Evolutionary conservation across 176 grass and related monocot genomes (phyloP).

Genomic region (Alloteropsis semialata): DNA sequence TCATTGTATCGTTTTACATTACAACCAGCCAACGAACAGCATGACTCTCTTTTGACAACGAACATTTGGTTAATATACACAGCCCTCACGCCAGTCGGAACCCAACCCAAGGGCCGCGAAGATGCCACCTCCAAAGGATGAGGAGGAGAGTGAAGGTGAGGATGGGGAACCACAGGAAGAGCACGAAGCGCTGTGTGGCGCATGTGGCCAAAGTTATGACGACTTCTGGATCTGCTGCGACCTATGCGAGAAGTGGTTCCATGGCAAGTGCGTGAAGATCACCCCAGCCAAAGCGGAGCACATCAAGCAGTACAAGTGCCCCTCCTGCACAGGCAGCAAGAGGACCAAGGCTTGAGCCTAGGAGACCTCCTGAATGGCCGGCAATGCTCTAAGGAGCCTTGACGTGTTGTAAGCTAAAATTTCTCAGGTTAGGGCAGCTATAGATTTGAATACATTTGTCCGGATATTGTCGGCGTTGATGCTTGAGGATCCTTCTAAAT

Average conservation of each 20-base stretch:
- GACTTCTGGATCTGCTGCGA: constrained; percentile 50
- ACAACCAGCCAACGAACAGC: neutral
- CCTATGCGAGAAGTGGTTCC: constrained; percentile 46
- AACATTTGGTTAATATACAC: neutral
- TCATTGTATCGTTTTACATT: neutral
- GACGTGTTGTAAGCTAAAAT: constrained; percentile 18
- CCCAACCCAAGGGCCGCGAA: constrained; percentile 26
- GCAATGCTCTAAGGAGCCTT: neutral
- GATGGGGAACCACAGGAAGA: constrained; percentile 37
- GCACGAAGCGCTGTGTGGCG: constrained; percentile 32
- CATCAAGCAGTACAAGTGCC: constrained; percentile 48
- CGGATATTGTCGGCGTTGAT: neutral
- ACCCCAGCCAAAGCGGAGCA: constrained; percentile 41
- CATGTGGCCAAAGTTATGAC: constrained; percentile 37
- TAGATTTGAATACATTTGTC: constrained; percentile 1
- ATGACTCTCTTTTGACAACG: neutral
- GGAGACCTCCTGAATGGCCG: neutral
- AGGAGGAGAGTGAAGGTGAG: constrained; percentile 40
- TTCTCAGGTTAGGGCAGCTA: constrained; percentile 7
- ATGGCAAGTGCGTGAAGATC: constrained; percentile 45
- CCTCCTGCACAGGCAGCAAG: constrained; percentile 49
- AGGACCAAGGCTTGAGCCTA: constrained; percentile 27
- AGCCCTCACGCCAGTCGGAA: constrained; percentile 23
- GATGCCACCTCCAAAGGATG: constrained; percentile 39
- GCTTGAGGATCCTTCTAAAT: neutral